Percentiles rank a stretch among this genome's conserved stretches.
phyloP scores from a whole-genome alignment of 164 flowering plant species.

The Annona squamosa region DNA sequence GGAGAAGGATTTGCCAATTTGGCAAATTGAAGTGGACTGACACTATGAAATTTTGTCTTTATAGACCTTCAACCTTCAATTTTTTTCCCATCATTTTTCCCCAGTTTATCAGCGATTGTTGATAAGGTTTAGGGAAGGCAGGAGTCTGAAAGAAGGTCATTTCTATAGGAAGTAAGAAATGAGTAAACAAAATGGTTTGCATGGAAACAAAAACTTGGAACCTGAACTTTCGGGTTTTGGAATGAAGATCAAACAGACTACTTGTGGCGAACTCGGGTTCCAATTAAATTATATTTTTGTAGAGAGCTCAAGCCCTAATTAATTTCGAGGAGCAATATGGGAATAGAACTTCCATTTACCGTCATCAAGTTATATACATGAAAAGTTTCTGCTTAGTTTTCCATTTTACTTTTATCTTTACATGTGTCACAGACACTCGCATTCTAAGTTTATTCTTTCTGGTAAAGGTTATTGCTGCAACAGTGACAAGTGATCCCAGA shows the following conservation, averaged over 20 bases:
- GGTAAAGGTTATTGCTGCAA: slow-evolving; percentile 86
- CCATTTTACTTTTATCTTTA: neutral
- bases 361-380: neutral
- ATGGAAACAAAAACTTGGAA: neutral
- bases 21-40: too few relatives aligned
- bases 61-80: neutral
- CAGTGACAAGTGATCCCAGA: slow-evolving; percentile 71
- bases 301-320: neutral
- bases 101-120: neutral
- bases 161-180: neutral
- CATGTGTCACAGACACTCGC: neutral
- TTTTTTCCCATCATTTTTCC: neutral
- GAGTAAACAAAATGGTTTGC: neutral
- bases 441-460: neutral
- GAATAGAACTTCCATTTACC: neutral
- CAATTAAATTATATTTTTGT: neutral
- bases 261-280: neutral
- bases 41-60: too few relatives aligned
- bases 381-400: neutral
- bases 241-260: neutral
- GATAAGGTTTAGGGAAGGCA: neutral
- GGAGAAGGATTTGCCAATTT: too few relatives aligned
- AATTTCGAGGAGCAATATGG: neutral
- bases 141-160: neutral
- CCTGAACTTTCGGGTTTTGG: neutral